Conservation (phyloP, 2,329 filamentous ascomycete genomes). For the Cercospora janseana region DNA sequence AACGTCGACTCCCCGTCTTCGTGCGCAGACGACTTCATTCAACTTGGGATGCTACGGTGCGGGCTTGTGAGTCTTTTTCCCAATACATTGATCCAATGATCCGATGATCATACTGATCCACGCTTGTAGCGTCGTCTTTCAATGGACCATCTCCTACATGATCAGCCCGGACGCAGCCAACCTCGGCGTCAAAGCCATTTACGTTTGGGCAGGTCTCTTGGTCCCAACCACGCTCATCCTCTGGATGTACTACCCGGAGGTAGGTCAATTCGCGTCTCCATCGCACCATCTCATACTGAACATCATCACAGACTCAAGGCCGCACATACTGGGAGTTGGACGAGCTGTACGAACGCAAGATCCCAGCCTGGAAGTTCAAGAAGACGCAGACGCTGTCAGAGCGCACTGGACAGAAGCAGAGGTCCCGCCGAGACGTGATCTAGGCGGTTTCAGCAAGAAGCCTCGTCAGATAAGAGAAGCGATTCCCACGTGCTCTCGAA, state of each 20-base stretch:
- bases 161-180: constrained; percentile 22
- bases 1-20: constrained; percentile 19
- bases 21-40: constrained; percentile 19
- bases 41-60: constrained; percentile 14
- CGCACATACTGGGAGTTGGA: constrained; percentile 27
- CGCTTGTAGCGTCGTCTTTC: constrained; percentile 17
- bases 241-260: constrained; percentile 24
- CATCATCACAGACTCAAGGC: constrained; percentile 12
- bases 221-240: constrained; percentile 16
- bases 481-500: too few species aligned
- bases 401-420: constrained; percentile 3
- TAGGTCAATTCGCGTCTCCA: neutral
- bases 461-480: too few species aligned
- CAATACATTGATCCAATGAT: neutral
- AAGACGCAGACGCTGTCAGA: constrained; percentile 7
- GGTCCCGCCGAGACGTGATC: neutral
- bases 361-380: constrained; percentile 27
- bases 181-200: constrained; percentile 21
- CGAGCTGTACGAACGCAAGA: constrained; percentile 24
- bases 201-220: constrained; percentile 20
- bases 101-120: neutral
- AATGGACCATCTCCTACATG: constrained; percentile 21
- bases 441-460: too few species aligned
- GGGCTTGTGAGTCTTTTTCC: constrained; percentile 15
- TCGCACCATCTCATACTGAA: constrained; percentile 11